Evolutionary conservation across 2,329 filamentous ascomycete species (phyloP), one percentile per base, ranked within the genome.

Genomic region (Phaeophleospora eucalypticola): DNA sequence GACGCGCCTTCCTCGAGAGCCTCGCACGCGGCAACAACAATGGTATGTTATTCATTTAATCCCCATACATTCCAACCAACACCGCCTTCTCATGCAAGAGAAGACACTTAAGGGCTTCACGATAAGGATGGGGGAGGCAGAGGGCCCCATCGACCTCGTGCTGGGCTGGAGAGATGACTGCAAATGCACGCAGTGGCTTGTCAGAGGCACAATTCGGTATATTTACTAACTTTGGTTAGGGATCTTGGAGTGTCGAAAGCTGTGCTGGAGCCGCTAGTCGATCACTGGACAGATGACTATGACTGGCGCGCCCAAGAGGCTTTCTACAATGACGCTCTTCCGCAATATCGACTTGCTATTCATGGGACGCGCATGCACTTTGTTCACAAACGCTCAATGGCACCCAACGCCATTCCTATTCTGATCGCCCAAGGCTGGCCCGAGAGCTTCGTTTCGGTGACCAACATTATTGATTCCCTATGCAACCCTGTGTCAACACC

Each of bases 371-470:
- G 82, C 27, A 63, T 86, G 44, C 83, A 87, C 59, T 86, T 86
- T 61, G 72, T 86, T 38, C 82, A 86, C 62, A 71, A 74, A 48
- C 72, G 66, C 14, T 84, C 81, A 3, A 62, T 70, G 17, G 71
- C 76, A 38, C 52, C 65, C 14, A 70, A 76, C 48, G 81, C 82
- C 4, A 69, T 85, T 18, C 83, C 84, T 1, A 68, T 87, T 19
- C 72, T 87, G 16, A 69, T 86, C 45, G 44, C 83, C 56, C 83
- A 84, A 40, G 77, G 79, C 2, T 86, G 84, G 59, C 83, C 83
- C 1, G 75, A 82, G 35, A 79, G 80, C 14, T 84, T 83, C 55
- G 66, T 86, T 32, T 79, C 80, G 3, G 68, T 84, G 15, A 68
- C 71, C 7, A 76, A 80, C 21, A 69, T 84, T 46, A 69, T 83